Conservation (phyloP, 2,329 filamentous ascomycete species). For the Neonectria ditissima region DNA sequence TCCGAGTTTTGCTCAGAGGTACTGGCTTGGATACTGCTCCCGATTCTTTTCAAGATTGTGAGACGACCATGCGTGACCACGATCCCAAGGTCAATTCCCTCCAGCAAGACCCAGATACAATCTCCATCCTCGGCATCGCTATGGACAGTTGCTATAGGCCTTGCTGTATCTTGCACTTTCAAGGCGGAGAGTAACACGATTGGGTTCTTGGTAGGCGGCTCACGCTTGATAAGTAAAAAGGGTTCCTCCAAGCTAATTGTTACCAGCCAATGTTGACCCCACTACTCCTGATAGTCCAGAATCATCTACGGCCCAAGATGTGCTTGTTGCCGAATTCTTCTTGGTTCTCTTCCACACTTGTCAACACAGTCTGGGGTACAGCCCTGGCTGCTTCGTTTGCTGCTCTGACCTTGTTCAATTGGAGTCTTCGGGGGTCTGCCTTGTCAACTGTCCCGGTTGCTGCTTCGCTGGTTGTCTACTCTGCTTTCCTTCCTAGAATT, state of each 20-base stretch:
- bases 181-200: not conserved
- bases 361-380: conserved; percentile 12
- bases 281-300: conserved; percentile 34
- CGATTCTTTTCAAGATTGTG: not conserved
- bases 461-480: conserved; percentile 48
- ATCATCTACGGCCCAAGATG: not conserved
- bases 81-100: not conserved
- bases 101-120: not conserved
- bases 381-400: conserved; percentile 10
- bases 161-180: not conserved
- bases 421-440: conserved; percentile 35
- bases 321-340: not conserved
- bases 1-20: conserved; percentile 8
- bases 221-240: not conserved
- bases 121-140: not conserved
- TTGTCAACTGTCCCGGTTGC: conserved; percentile 46
- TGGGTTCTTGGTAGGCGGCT: conserved; percentile 26
- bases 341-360: not conserved
- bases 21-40: not conserved
- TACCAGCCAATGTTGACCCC: conserved; percentile 41
- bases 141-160: conserved; percentile 4
- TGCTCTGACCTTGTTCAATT: conserved; percentile 43
- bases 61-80: not conserved
- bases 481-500: conserved; percentile 31
- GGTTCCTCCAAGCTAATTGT: not conserved